Evolutionary conservation across 2,329 filamentous ascomycete species (phyloP).

Genomic region (Kalaharituber pfeilii): DNA sequence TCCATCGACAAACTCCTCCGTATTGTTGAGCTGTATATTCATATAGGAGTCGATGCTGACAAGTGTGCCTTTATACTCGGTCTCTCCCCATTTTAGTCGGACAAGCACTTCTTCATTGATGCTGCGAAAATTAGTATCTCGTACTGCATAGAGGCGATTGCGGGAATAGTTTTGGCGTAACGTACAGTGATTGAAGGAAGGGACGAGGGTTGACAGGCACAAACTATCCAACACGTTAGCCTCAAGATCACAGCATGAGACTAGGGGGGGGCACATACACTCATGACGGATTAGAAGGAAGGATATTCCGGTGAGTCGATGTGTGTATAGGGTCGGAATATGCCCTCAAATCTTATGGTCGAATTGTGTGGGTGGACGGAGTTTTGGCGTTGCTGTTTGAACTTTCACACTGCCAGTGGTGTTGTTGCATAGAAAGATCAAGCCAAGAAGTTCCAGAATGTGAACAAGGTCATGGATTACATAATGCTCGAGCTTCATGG

Average conservation of each 20-base stretch:
- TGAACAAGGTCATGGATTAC: neutral
- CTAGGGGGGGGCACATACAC: neutral
- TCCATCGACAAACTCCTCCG: constrained; percentile 81
- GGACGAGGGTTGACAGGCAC: constrained; percentile 92
- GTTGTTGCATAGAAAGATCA: neutral
- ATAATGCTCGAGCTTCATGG: too few relatives aligned
- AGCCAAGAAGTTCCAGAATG: neutral
- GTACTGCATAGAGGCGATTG: constrained; percentile 5
- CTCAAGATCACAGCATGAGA: neutral
- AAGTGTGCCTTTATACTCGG: constrained; percentile 86
- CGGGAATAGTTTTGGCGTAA: constrained; percentile 20
- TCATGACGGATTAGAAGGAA: neutral
- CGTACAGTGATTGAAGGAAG: constrained; percentile 80
- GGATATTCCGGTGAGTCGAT: neutral
- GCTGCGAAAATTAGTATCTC: too few relatives aligned
- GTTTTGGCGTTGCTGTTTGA: too few relatives aligned
- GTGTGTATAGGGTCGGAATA: neutral
- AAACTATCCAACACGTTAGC: constrained; percentile 39
- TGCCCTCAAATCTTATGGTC: neutral
- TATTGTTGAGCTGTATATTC: constrained; percentile 85
- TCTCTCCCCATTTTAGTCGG: constrained; percentile 93
- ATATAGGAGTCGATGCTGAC: constrained; percentile 96
- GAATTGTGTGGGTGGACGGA: neutral
- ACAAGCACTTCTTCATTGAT: constrained; percentile 84
- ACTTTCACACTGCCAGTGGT: too few relatives aligned